These are phyloP conservation scores for Guyanaporus albipodus DNA, from an alignment of 768 basidiomycete species.

Conservation along the genomic window DNA sequence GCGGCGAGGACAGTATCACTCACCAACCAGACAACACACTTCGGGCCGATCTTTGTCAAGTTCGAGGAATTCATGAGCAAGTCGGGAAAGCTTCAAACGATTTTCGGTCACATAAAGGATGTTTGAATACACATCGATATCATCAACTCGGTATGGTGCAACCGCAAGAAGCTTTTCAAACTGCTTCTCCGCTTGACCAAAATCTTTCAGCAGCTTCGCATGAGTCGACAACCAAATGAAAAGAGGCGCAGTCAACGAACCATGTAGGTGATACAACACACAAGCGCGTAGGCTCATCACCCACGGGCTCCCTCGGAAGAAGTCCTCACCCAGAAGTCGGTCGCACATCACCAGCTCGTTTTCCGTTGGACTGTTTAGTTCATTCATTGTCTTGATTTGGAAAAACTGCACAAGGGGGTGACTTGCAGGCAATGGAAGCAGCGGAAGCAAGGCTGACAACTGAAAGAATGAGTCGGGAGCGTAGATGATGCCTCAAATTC, in stretches of 20 bases:
- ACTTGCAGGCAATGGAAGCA: conserved; percentile 46
- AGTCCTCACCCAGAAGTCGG: conserved; percentile 61
- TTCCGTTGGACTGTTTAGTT: conserved; percentile 85
- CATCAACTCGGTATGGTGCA: conserved; percentile 89
- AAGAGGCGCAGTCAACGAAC: conserved; percentile 40
- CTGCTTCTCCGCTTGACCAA: conserved; percentile 76
- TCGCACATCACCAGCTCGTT: conserved; percentile 80
- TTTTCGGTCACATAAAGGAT: conserved; percentile 95
- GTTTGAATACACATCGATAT: conserved; percentile 94
- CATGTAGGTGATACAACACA: conserved; percentile 86
- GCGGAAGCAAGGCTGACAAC: conserved; percentile 42
- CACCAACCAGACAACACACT: conserved; percentile 93
- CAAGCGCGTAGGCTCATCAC: conserved; percentile 83
- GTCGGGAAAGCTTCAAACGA: conserved; percentile 77
- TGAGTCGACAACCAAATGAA: conserved; percentile 1
- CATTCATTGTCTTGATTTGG: conserved; percentile 84
- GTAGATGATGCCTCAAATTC: neutral
- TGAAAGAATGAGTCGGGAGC: conserved; percentile 21
- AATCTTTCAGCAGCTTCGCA: conserved; percentile 51
- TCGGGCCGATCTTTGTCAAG: conserved; percentile 94
- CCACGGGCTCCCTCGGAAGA: conserved; percentile 82
- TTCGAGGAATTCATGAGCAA: conserved; percentile 87
- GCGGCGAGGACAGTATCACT: conserved; percentile 20
- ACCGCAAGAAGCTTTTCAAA: conserved; percentile 78
- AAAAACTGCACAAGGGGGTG: conserved; percentile 67